A percentile compares a stretch with the other conserved stretches of the same genome.
Conservation (phyloP, 805 yeast genomes). For the Torulaspora maleeae region DNA sequence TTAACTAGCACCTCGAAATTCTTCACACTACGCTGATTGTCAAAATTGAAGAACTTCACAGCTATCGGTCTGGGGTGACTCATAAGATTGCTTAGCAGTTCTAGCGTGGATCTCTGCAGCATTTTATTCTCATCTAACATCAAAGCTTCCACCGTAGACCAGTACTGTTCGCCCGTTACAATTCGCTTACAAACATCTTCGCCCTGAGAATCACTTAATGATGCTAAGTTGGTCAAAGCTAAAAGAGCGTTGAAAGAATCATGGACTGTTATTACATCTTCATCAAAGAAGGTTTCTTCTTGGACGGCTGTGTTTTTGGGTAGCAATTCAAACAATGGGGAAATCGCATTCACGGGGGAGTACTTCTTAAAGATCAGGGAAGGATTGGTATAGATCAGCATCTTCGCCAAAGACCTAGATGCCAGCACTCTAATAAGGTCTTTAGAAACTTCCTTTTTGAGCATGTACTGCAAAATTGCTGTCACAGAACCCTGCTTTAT, state of each 20-base stretch:
- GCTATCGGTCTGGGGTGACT: slow-evolving; percentile 40
- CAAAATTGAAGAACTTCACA: slow-evolving; percentile 53
- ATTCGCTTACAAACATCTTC: slow-evolving; percentile 35
- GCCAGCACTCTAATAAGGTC: slow-evolving; percentile 35
- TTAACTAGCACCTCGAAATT: slow-evolving; percentile 43
- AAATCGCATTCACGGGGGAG: slow-evolving; percentile 41
- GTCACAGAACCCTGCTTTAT: slow-evolving; percentile 47
- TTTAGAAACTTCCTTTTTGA: slow-evolving; percentile 13
- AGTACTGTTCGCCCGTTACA: slow-evolving; percentile 37
- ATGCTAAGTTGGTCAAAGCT: slow-evolving; percentile 65
- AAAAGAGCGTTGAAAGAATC: slow-evolving; percentile 52
- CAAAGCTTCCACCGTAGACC: slow-evolving; percentile 44
- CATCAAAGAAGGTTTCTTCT: slow-evolving; percentile 13
- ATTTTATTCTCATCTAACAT: slow-evolving; percentile 43
- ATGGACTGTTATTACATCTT: slow-evolving; percentile 22
- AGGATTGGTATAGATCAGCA: slow-evolving; percentile 47
- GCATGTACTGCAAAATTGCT: slow-evolving; percentile 38
- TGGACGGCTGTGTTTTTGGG: slow-evolving; percentile 11
- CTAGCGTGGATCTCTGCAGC: slow-evolving; percentile 58
- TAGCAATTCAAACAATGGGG: slow-evolving; percentile 44
- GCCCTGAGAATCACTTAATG: slow-evolving; percentile 40
- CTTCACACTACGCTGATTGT: slow-evolving; percentile 33
- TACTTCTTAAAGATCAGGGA: slow-evolving; percentile 39
- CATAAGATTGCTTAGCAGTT: slow-evolving; percentile 59
- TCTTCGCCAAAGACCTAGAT: slow-evolving; percentile 41